Conservation (phyloP, 1,139 yeast species). For the Kurtzmaniella natalensis region DNA sequence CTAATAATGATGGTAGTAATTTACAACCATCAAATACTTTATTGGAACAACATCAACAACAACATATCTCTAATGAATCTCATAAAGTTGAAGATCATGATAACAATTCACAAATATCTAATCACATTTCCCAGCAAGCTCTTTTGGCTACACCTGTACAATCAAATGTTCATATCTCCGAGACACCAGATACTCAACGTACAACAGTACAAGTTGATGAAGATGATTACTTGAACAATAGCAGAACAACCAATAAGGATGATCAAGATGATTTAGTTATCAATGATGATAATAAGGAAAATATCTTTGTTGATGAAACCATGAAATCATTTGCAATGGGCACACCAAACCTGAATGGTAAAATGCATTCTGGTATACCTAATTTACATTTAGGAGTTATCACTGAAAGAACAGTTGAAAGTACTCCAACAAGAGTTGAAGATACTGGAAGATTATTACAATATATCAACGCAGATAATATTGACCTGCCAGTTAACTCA, state of each 20-base stretch:
- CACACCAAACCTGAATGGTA: conserved; percentile 24
- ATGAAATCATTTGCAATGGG: conserved; percentile 26
- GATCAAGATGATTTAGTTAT: conserved; percentile 24
- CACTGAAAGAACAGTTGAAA: conserved; percentile 32
- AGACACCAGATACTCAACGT: conserved; percentile 46
- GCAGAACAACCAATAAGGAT: conserved; percentile 31
- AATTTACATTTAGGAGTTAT: conserved; percentile 31
- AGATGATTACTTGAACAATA: conserved; percentile 16
- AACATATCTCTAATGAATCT: conserved; percentile 6
- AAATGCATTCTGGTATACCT: conserved; percentile 13
- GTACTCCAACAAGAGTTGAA: conserved; percentile 21
- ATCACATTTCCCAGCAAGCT: not conserved
- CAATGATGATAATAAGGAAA: conserved; percentile 39
- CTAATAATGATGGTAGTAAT: not conserved
- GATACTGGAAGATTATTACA: conserved; percentile 7
- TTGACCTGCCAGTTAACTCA: conserved; percentile 2
- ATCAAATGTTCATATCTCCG: conserved; percentile 11
- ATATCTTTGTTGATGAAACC: conserved; percentile 33
- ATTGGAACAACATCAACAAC: conserved; percentile 5
- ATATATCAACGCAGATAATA: not conserved
- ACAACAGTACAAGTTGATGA: conserved; percentile 43
- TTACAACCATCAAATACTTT: conserved; percentile 8
- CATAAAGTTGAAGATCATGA: not conserved
- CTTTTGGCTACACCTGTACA: conserved; percentile 40
- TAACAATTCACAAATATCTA: not conserved